Base-by-base conservation (phyloP, 495 filamentous ascomycete species). In the Aspergillus panamensis region DNA sequence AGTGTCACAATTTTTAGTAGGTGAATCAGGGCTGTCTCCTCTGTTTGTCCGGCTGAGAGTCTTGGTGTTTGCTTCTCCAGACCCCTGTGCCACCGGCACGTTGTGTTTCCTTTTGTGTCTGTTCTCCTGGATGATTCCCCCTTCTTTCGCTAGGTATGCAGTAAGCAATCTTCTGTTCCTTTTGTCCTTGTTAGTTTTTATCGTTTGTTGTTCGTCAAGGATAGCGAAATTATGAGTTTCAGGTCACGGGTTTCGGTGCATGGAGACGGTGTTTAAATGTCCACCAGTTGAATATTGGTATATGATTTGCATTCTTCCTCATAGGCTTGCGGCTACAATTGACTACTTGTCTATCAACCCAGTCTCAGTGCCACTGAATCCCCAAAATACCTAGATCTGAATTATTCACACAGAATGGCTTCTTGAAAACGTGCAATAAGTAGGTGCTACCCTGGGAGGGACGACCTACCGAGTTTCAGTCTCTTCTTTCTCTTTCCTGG, bases 51-150 rank as follows among this genome's bases (percentile, higher is more conserved):
- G 25, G 25, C 25, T 25, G 25, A 25, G 25, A 17, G 3, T 14
- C 13, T 61, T 30, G 16, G n/a, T 14, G 37, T 55, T 49, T 25
- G 21, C 49, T 43, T 50, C 40, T 42, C 39, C 35, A 39, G 47
- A 31, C 48, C n/a, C 31, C 37, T 49, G 49, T 58, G 31, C 44
- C 44, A 37, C 53, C 25, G 48, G 29, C 25, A 35, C 39, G 35
- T 51, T 30, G 17, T 42, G 51, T 60, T 48, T 53, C 33, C 35
- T 32, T 48, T 58, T 55, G 49, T 57, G 49, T 57, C 48, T 65
- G 58, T 60, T 64, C 48, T 66, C 55, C 57, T 59, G 66, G 66
- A 69, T 73, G 71, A 71, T 73, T 73, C 67, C 69, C 71, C 67
- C 53, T 65, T 59, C 16, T 45, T 19, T 45, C 19, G 19, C 10